Conservation (phyloP, 2,329 filamentous ascomycete species). For the Emmonsiellopsis sp. region DNA sequence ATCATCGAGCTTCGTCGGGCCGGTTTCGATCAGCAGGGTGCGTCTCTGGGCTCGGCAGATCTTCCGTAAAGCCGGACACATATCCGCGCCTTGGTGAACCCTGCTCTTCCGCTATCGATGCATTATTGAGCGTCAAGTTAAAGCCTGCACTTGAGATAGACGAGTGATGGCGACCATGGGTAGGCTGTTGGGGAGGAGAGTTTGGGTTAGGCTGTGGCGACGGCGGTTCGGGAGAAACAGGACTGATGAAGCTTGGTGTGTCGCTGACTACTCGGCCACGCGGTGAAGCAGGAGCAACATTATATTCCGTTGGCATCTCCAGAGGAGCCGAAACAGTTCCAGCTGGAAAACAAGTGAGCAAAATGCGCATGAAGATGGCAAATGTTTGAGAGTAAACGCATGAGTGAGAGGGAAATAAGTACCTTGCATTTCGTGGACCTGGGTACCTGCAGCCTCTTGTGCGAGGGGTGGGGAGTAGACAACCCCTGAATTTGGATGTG, state of each 20-base stretch:
- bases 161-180: constrained; percentile 10
- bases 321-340: constrained; percentile 5
- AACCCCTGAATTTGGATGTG: constrained; percentile 8
- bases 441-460: constrained; percentile 16
- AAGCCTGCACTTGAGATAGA: constrained; percentile 12
- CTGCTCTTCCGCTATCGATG: constrained; percentile 3
- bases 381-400: too few species aligned
- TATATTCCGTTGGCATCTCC: constrained; percentile 10
- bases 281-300: constrained; percentile 8
- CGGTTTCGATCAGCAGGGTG: background rate
- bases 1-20: background rate
- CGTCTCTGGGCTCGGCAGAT: constrained; percentile 5
- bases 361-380: background rate
- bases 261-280: constrained; percentile 11
- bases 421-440: constrained; percentile 26
- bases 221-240: constrained; percentile 8
- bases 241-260: constrained; percentile 13
- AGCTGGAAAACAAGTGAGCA: constrained; percentile 3
- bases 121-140: constrained; percentile 6
- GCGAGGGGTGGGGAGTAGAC: constrained; percentile 8
- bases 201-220: constrained; percentile 8
- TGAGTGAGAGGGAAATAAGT: constrained; percentile 5
- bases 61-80: constrained; percentile 13
- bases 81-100: constrained; percentile 5
- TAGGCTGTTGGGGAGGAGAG: constrained; percentile 2